Percentiles rank a stretch among this genome's conserved stretches.
phyloP scores from a whole-genome alignment of 2,329 filamentous ascomycete genomes.

The Harringtonia aguacate region DNA sequence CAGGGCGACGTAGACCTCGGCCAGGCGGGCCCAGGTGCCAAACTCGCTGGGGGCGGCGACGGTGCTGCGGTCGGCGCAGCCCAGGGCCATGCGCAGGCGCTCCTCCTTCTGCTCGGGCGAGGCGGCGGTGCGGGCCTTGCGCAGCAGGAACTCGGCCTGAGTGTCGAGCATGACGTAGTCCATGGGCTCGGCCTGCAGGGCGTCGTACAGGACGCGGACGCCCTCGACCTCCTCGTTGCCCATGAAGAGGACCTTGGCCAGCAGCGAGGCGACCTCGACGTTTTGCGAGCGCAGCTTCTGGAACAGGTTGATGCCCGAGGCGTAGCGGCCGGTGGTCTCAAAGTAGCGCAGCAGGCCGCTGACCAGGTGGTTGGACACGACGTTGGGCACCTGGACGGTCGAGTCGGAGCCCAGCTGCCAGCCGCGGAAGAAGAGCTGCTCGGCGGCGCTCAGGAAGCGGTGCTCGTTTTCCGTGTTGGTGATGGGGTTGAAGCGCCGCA shows the following conservation, averaged over 20 bases:
- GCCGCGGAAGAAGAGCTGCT: conserved; percentile 89
- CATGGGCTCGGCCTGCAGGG: conserved; percentile 87
- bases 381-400: conserved; percentile 92
- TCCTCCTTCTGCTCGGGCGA: conserved; percentile 47
- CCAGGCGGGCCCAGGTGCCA: conserved; percentile 87
- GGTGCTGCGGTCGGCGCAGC: conserved; percentile 88
- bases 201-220: conserved; percentile 76
- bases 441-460: conserved; percentile 86
- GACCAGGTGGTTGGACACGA: conserved; percentile 91
- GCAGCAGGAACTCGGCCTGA: conserved; percentile 83
- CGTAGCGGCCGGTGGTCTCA: conserved; percentile 84
- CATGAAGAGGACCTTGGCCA: conserved; percentile 85
- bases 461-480: conserved; percentile 98
- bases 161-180: conserved; percentile 94
- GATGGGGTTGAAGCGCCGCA: conserved; percentile 92
- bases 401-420: conserved; percentile 96
- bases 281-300: conserved; percentile 89
- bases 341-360: conserved; percentile 93
- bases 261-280: conserved; percentile 83
- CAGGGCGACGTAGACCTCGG: conserved; percentile 85
- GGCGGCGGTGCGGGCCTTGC: conserved; percentile 56
- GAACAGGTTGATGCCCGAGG: conserved; percentile 94
- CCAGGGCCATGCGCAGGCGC: conserved; percentile 74
- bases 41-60: conserved; percentile 96
- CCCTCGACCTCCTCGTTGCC: conserved; percentile 97